Evolutionary conservation across 2,329 filamentous ascomycete genomes (phyloP), one percentile per base, ranked within the genome.

Genomic region (Cladosporium oxysporum): DNA sequence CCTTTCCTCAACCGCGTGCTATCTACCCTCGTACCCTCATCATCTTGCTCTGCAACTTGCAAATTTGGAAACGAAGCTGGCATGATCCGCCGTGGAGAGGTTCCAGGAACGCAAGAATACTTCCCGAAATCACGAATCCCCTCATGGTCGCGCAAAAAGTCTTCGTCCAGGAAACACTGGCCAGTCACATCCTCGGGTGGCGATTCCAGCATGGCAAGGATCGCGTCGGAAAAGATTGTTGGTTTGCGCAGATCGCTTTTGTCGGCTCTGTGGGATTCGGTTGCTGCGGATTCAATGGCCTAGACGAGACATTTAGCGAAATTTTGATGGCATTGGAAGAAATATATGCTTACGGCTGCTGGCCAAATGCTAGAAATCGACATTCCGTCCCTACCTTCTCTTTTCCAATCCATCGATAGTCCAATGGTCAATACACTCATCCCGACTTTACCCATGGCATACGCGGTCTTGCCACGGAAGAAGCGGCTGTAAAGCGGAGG

Each of bases 401-500:
- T 81, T 69, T 86, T 80, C 74, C 91, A 91, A 72, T 96, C 92
- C 89, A 95, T 92, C 0, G 90, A 91, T 16, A 96, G 80, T 0
- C 92, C 92, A 75, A 92, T 91, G 0, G 90, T 92, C 53, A 96
- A 76, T 3, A 94, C 90, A 72, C 87, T 90, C 92, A 96, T 96
- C 53, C 83, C 91, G 3, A 94, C 85, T 75, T 95, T 95, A 69
- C 84, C 84, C 78, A 88, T 85, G 0, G 92, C 91, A 79, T 96
- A 96, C 16, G 90, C 91, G 1, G 91, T 91, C 83, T 96, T 96
- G 12, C 92, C 92, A 26, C 90, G 81, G 77, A 95, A 93, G 78
- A 96, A 96, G 33, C 92, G 84, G 69, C 87, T 90, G 78, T 96
- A 96, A 66, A 96, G 93, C 1, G 92, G 92, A 28, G 92, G 92